A percentile compares a stretch with the other conserved stretches of the same genome.
These are phyloP conservation scores for Sphagnum contortum DNA, from an alignment of 225 moss, liverwort and hornwort genomes.

Conservation along the genomic window DNA sequence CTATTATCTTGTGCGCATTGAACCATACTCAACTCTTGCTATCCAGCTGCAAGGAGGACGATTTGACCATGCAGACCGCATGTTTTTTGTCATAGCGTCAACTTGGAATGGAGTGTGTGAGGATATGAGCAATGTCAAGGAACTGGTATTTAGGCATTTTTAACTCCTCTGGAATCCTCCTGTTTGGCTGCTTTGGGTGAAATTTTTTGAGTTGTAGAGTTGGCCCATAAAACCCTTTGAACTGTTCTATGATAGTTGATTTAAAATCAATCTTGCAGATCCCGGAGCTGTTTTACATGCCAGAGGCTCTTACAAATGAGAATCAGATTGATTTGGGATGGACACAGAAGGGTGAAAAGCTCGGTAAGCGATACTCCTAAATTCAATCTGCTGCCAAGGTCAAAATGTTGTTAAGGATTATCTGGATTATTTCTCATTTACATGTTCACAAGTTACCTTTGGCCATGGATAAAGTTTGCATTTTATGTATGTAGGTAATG, in stretches of 20 bases:
- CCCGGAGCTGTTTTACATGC: slow-evolving; percentile 92
- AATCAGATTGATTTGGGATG: slow-evolving; percentile 51
- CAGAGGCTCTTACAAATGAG: slow-evolving; percentile 70
- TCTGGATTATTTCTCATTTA: no score
- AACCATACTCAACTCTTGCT: slow-evolving; percentile 77
- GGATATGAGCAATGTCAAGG: slow-evolving; percentile 86
- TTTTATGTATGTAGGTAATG: slow-evolving; percentile 39
- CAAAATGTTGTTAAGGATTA: no score
- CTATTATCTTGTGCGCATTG: slow-evolving; percentile 75
- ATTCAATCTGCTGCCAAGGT: no score
- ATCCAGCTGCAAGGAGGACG: slow-evolving; percentile 63
- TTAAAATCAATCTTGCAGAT: slow-evolving; percentile 30
- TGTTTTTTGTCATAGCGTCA: slow-evolving; percentile 65
- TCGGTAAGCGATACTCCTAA: slow-evolving; percentile 26
- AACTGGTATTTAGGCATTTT: slow-evolving; percentile 49
- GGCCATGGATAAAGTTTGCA: no score
- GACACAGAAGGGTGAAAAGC: slow-evolving; percentile 68
- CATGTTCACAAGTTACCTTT: no score
- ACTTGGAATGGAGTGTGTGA: slow-evolving; percentile 87
- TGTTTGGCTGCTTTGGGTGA: no score
- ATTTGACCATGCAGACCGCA: slow-evolving; percentile 56
- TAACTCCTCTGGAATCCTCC: no score
- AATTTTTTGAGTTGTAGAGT: no score
- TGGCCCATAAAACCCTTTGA: no score
- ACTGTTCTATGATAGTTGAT: no score